Evolutionary conservation across 2,329 filamentous ascomycete genomes (phyloP).

Genomic region (Nothophoma quercina): DNA sequence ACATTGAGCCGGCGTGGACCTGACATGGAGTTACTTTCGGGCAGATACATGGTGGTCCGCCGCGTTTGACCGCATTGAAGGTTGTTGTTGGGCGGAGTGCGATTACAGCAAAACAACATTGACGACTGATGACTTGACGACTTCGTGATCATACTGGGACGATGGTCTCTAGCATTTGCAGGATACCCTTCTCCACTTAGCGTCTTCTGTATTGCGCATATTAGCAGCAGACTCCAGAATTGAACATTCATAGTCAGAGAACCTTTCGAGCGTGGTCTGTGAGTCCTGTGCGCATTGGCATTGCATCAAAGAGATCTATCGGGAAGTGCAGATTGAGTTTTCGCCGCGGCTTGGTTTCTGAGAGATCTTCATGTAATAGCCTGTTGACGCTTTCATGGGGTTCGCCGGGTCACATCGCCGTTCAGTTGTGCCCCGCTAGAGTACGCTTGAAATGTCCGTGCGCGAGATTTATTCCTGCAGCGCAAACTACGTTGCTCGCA

Average conservation of each 20-base stretch:
- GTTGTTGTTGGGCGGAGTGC: constrained; percentile 11
- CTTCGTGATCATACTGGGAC: constrained; percentile 33
- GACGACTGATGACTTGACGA: constrained; percentile 34
- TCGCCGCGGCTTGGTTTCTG: constrained; percentile 10
- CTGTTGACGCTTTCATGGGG: constrained; percentile 19
- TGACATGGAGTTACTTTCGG: neutral
- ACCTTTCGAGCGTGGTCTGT: neutral
- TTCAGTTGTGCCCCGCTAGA: too few species aligned
- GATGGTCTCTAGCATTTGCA: constrained; percentile 39
- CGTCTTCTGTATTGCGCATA: neutral
- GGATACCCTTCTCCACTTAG: constrained; percentile 41
- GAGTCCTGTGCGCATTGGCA: neutral
- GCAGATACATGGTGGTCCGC: neutral
- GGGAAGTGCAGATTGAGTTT: constrained; percentile 6
- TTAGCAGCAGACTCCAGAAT: constrained; percentile 16
- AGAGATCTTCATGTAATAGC: constrained; percentile 14
- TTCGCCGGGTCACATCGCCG: constrained; percentile 7
- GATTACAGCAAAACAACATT: constrained; percentile 7
- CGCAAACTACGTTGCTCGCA: too few species aligned
- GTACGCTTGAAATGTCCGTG: too few species aligned
- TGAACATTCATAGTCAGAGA: neutral
- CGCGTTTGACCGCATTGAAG: constrained; percentile 7
- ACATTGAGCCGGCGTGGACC: constrained; percentile 4
- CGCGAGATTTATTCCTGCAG: constrained; percentile 32
- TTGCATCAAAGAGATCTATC: neutral